Conservation (phyloP, 2,329 filamentous ascomycete genomes). For the Monosporascus sp. region DNA sequence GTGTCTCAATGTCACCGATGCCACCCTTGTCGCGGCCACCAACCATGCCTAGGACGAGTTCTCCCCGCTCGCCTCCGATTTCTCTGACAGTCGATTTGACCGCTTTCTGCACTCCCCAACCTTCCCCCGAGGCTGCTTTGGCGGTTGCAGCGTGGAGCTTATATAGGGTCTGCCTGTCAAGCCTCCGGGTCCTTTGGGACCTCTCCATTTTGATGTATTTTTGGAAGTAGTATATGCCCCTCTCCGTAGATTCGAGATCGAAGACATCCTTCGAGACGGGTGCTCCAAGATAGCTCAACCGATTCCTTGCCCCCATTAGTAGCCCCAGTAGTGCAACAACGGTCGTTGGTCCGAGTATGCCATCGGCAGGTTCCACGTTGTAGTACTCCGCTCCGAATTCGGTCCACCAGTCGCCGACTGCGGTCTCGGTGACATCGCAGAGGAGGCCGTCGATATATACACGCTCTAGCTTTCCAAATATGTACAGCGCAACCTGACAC, state of each 20-base stretch:
- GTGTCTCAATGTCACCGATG: slow-evolving; percentile 87
- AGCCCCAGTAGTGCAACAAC: slow-evolving; percentile 84
- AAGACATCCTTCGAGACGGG: slow-evolving; percentile 89
- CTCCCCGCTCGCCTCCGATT: slow-evolving; percentile 86
- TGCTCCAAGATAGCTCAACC: slow-evolving; percentile 77
- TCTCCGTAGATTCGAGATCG: slow-evolving; percentile 75
- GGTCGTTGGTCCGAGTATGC: slow-evolving; percentile 86
- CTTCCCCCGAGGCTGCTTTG: slow-evolving; percentile 83
- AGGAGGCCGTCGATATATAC: slow-evolving; percentile 89
- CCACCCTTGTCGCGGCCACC: slow-evolving; percentile 80
- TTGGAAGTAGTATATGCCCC: slow-evolving; percentile 83
- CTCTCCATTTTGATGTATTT: slow-evolving; percentile 78
- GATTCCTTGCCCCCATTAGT: slow-evolving; percentile 83
- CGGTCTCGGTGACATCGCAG: slow-evolving; percentile 87
- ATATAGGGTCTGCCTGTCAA: slow-evolving; percentile 80
- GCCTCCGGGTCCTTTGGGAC: slow-evolving; percentile 68
- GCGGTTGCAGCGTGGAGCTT: slow-evolving; percentile 78
- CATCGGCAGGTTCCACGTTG: slow-evolving; percentile 87
- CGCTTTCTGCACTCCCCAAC: slow-evolving; percentile 87
- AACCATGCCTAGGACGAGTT: slow-evolving; percentile 94
- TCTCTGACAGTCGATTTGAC: slow-evolving; percentile 95
- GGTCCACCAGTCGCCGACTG: slow-evolving; percentile 93
- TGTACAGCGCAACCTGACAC: slow-evolving; percentile 80
- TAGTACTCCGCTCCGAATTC: slow-evolving; percentile 90
- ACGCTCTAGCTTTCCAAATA: slow-evolving; percentile 82